Percentiles rank a stretch among this genome's conserved stretches.
phyloP scores from a whole-genome alignment of 345 rosid species.

The Gossypium ekmanianum region DNA sequence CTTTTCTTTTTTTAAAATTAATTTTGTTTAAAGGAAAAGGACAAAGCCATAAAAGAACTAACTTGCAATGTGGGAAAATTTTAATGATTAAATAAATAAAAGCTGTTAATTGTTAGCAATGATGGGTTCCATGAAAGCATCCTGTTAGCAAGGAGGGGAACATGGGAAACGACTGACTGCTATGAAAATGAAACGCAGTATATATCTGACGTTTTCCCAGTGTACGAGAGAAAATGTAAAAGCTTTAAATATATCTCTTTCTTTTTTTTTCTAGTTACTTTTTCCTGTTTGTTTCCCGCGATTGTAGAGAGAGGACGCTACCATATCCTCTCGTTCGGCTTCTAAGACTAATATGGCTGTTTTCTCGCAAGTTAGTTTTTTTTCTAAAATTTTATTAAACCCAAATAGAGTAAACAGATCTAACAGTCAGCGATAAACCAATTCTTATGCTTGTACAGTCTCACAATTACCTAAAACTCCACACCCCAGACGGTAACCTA shows the following conservation, averaged over 20 bases:
- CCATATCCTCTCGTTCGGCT: not conserved
- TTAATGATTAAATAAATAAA: not conserved
- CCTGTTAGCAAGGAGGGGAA: constrained; percentile 1
- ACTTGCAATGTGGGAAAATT: not conserved
- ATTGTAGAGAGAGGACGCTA: not conserved
- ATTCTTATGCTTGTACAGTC: not conserved
- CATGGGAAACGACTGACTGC: not conserved
- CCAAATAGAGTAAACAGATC: too few species aligned
- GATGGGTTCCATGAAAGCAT: constrained; percentile 15
- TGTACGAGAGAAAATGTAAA: not conserved
- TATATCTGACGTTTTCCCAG: not conserved
- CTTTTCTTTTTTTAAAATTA: not conserved
- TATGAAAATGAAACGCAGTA: not conserved
- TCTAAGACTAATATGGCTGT: not conserved
- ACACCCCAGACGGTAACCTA: too few species aligned
- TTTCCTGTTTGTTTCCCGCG: not conserved
- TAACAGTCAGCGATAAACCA: not conserved
- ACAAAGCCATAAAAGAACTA: not conserved
- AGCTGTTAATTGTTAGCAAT: constrained; percentile 17
- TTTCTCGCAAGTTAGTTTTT: not conserved
- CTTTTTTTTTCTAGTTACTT: not conserved
- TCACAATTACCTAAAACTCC: too few species aligned
- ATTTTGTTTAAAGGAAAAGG: not conserved
- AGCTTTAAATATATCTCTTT: not conserved
- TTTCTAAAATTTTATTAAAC: too few species aligned